A percentile compares a stretch with the other conserved stretches of the same genome.
Evolutionary conservation across 139 green algal genomes (phyloP).

Genomic region (Astrephomene gubernaculifera): DNA sequence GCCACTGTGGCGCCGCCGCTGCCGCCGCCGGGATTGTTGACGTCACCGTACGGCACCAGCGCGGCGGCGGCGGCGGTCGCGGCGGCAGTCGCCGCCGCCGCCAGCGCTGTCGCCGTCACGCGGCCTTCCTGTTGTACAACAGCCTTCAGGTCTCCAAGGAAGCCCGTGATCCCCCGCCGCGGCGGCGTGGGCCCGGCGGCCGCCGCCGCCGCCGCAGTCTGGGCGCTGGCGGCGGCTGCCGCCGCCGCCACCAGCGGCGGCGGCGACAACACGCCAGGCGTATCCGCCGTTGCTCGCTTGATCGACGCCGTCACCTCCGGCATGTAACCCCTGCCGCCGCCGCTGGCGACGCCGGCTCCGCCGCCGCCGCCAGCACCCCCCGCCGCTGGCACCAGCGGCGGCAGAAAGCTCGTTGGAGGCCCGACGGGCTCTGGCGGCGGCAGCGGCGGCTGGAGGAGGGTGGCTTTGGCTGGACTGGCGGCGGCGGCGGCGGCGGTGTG

Average conservation of each 20-base stretch:
- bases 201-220: not conserved
- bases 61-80: not conserved
- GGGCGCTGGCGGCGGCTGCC: not conserved
- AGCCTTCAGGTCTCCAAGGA: not conserved
- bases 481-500: not conserved
- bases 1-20: not conserved
- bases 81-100: not conserved
- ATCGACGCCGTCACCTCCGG: not conserved
- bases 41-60: not conserved
- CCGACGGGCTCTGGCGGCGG: not conserved
- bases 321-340: no score
- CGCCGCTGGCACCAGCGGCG: not conserved
- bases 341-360: not conserved
- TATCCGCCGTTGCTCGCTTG: not conserved
- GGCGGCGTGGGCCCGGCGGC: not conserved
- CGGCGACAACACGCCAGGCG: not conserved
- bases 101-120: not conserved
- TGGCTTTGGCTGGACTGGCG: not conserved
- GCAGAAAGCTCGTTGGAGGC: not conserved
- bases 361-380: not conserved
- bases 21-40: not conserved
- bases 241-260: constrained; percentile 21
- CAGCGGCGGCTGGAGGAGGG: not conserved
- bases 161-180: not conserved
- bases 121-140: not conserved